Conservation (phyloP, 1,139 yeast genomes). For the Hemisphaericaspora xylanilytica region DNA sequence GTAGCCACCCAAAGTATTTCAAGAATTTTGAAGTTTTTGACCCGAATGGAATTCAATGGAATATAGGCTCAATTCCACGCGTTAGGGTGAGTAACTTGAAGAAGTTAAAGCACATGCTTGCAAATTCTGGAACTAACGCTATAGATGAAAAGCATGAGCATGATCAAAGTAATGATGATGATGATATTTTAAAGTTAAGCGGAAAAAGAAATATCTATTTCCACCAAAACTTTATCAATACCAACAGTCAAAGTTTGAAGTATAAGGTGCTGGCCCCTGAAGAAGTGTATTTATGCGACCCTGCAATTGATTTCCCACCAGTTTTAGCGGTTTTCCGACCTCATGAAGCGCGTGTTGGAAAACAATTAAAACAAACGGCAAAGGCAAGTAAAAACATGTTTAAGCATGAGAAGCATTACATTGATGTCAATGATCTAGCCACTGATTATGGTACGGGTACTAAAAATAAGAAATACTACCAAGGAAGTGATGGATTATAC, state of each 20-base stretch:
- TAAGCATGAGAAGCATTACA: slow-evolving; percentile 7
- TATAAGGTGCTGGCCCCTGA: slow-evolving; percentile 21
- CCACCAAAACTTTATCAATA: slow-evolving; percentile 27
- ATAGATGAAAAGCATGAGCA: not conserved
- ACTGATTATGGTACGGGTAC: slow-evolving; percentile 31
- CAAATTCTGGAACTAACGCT: slow-evolving; percentile 10
- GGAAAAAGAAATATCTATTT: slow-evolving; percentile 31
- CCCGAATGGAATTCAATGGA: slow-evolving; percentile 32
- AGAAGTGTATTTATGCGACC: slow-evolving; percentile 17
- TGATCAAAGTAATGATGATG: slow-evolving; percentile 14
- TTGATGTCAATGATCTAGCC: slow-evolving; percentile 14
- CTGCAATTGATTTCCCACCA: slow-evolving; percentile 27
- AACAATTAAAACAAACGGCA: slow-evolving; percentile 33
- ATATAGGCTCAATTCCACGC: slow-evolving; percentile 47
- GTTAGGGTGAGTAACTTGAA: slow-evolving; percentile 22
- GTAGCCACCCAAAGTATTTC: slow-evolving; percentile 13
- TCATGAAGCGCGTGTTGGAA: slow-evolving; percentile 43
- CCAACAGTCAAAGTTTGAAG: slow-evolving; percentile 10
- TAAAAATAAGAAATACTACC: slow-evolving; percentile 36
- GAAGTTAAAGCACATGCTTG: slow-evolving; percentile 18
- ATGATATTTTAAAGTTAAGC: slow-evolving; percentile 22
- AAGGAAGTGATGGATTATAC: slow-evolving; percentile 57
- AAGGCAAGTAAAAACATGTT: slow-evolving; percentile 13
- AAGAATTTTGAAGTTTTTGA: slow-evolving; percentile 34
- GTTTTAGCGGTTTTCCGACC: slow-evolving; percentile 55